Percentiles rank a stretch among this genome's conserved stretches.
Conservation (phyloP, 192 early-diverging fungal species). For the Coemansia sp. region DNA sequence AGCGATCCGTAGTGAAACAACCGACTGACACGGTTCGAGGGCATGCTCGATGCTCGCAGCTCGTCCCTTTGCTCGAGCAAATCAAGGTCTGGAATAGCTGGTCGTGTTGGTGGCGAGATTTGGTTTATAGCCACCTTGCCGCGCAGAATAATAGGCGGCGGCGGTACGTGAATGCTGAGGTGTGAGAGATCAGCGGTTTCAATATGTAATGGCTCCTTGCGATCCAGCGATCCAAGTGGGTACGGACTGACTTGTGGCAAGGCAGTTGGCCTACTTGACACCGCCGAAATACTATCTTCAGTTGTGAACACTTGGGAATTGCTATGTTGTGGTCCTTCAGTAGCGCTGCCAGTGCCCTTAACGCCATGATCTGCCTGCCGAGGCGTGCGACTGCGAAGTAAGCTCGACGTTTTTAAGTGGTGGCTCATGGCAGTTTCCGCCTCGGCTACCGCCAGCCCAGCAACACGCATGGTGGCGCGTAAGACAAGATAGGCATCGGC, state of each 20-base stretch:
- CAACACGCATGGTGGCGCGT: conserved; percentile 34
- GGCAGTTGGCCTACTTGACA: neutral
- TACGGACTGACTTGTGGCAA: conserved; percentile 9
- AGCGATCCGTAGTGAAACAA: conserved; percentile 83
- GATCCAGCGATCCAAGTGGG: conserved; percentile 31
- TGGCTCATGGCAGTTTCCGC: conserved; percentile 12
- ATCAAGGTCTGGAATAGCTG: neutral
- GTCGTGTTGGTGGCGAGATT: neutral
- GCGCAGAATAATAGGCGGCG: conserved; percentile 31
- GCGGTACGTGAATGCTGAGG: conserved; percentile 25
- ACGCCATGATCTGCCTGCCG: neutral
- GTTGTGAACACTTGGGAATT: neutral
- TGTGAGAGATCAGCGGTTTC: conserved; percentile 24
- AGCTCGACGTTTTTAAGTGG: conserved; percentile 34
- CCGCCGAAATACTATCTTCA: neutral
- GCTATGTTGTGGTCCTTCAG: neutral
- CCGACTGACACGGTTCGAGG: conserved; percentile 72
- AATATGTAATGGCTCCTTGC: conserved; percentile 15
- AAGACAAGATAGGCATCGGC: conserved; percentile 43
- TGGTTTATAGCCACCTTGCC: neutral
- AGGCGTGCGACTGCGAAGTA: conserved; percentile 16
- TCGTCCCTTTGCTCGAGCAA: conserved; percentile 3
- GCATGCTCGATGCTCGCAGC: conserved; percentile 60
- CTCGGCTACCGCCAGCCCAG: conserved; percentile 34
- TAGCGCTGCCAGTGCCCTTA: neutral